phyloP scores from a whole-genome alignment of 805 yeast species.

The Zygoascus flipseniorum region DNA sequence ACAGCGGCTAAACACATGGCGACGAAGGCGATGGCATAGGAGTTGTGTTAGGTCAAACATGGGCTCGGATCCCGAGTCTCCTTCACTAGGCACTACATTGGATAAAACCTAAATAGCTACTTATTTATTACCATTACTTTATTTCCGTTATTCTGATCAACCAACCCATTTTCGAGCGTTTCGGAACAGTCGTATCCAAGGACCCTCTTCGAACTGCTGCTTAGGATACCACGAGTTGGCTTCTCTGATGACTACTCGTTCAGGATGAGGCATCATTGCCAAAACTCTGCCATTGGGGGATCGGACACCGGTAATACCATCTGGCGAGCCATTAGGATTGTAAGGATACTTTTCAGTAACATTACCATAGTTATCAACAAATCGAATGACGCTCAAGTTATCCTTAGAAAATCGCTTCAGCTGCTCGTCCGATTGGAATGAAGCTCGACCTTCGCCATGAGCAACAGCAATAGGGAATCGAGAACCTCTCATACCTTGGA shows the following conservation, averaged over 20 bases:
- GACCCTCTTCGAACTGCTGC: constrained; percentile 74
- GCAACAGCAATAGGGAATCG: constrained; percentile 95
- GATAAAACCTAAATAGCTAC: background rate
- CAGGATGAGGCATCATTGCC: constrained; percentile 99
- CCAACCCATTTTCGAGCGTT: constrained; percentile 90
- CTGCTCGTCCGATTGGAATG: constrained; percentile 43
- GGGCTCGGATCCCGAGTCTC: background rate
- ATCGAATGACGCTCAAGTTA: constrained; percentile 58
- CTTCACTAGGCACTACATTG: background rate
- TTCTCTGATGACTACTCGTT: constrained; percentile 81
- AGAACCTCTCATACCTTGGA: constrained; percentile 88
- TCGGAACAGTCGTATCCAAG: constrained; percentile 90
- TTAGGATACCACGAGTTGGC: constrained; percentile 87
- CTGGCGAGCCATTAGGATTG: constrained; percentile 95
- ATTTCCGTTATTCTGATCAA: constrained; percentile 3
- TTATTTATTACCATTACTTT: constrained; percentile 2
- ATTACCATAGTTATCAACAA: constrained; percentile 85
- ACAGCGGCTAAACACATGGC: constrained; percentile 7
- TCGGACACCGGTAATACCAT: constrained; percentile 86
- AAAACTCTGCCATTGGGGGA: constrained; percentile 90
- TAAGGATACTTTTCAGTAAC: constrained; percentile 77
- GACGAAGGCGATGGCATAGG: constrained; percentile 23
- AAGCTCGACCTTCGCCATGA: constrained; percentile 95
- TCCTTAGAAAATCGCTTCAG: constrained; percentile 40
- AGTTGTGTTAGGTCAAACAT: constrained; percentile 7